These are phyloP conservation scores for Nakazawaea wyomingensis DNA, from an alignment of 805 yeast species.

Conservation along the genomic window DNA sequence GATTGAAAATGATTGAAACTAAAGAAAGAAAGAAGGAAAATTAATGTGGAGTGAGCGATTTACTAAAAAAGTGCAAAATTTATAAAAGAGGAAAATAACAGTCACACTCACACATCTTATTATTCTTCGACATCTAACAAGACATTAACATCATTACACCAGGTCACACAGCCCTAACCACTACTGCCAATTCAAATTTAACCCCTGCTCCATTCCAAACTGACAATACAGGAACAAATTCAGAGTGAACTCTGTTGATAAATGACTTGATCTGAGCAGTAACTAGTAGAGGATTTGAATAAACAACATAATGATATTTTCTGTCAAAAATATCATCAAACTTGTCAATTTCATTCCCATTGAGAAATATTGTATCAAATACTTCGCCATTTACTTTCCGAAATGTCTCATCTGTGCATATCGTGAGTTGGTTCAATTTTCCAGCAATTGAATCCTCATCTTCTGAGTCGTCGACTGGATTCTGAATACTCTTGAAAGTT, in stretches of 20 bases:
- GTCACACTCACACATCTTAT: neutral
- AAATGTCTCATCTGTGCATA: too few species aligned
- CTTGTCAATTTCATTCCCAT: neutral
- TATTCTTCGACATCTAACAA: too few species aligned
- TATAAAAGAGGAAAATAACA: neutral
- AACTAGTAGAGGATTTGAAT: slow-evolving; percentile 2
- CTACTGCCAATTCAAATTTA: slow-evolving; percentile 19
- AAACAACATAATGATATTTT: neutral
- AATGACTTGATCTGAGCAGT: neutral
- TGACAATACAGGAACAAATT: slow-evolving; percentile 23
- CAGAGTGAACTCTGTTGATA: slow-evolving; percentile 15
- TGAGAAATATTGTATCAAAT: slow-evolving; percentile 1
- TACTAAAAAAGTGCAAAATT: too few species aligned
- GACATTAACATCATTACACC: slow-evolving; percentile 1
- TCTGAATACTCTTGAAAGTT: slow-evolving; percentile 29
- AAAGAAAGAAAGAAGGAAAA: neutral
- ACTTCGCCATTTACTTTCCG: neutral
- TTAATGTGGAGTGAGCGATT: too few species aligned
- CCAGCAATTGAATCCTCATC: neutral
- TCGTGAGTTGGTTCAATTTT: too few species aligned
- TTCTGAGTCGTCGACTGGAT: too few species aligned
- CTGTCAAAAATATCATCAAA: neutral
- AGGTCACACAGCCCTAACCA: slow-evolving; percentile 15
- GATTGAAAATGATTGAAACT: too few species aligned
- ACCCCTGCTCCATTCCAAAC: slow-evolving; percentile 25